Conservation (phyloP, 306 rosid species). For the Fagus crenata region DNA sequence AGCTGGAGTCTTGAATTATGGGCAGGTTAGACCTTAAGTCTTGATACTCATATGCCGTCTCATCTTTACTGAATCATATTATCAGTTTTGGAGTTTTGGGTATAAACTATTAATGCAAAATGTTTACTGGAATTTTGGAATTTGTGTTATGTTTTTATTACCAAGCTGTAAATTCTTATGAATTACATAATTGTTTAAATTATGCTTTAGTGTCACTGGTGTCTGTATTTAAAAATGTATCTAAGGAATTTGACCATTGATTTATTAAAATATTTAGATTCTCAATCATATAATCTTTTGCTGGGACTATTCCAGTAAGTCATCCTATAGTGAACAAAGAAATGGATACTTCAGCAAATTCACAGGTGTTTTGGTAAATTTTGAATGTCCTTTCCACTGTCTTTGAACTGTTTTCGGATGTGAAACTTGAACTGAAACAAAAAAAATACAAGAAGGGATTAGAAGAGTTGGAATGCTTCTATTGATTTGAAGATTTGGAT, state of each 20-base stretch:
- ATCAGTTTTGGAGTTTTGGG: conserved; percentile 3
- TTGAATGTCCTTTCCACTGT: no score
- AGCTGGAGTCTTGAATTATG: conserved; percentile 88
- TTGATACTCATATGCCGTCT: background rate
- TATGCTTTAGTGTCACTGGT: background rate
- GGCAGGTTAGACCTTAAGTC: conserved; percentile 61
- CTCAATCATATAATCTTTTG: background rate
- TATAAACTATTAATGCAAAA: background rate
- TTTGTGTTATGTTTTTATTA: background rate
- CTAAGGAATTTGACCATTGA: background rate
- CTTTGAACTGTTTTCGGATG: background rate
- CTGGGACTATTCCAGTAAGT: no score
- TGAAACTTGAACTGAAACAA: background rate
- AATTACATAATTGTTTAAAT: background rate
- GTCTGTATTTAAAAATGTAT: background rate
- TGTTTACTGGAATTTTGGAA: background rate
- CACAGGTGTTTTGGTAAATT: no score
- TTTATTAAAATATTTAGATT: background rate
- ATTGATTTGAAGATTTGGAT: background rate
- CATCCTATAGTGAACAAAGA: no score
- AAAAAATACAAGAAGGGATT: background rate
- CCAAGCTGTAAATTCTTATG: background rate
- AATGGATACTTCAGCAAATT: no score
- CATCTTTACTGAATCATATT: background rate
- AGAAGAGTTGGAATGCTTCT: background rate